phyloP scores from a whole-genome alignment of 352 stramenopile species.

The Phytophthora litchii region DNA sequence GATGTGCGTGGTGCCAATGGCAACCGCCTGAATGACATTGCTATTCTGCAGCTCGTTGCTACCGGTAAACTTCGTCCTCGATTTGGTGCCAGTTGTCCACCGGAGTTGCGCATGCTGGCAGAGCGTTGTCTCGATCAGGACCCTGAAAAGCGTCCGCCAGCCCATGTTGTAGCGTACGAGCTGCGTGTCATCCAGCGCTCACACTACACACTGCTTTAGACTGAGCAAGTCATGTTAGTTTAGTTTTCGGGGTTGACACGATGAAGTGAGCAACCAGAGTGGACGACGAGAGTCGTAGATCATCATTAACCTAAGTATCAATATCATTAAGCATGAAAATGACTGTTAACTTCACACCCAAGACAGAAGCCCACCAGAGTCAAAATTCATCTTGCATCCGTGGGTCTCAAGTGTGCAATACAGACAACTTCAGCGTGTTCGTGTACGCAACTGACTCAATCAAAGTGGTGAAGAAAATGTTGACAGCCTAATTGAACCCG shows the following conservation, averaged over 20 bases:
- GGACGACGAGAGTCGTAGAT: slow-evolving; percentile 10
- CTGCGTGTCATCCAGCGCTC: slow-evolving; percentile 41
- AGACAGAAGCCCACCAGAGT: too few relatives aligned
- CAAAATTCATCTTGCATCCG: too few relatives aligned
- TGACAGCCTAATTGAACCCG: slow-evolving; percentile 22
- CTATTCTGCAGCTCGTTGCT: slow-evolving; percentile 51
- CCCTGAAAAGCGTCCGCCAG: slow-evolving; percentile 41
- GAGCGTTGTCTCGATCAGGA: slow-evolving; percentile 41
- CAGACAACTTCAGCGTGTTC: too few relatives aligned
- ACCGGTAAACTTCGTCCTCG: slow-evolving; percentile 35
- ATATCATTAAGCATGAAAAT: slow-evolving; percentile 12
- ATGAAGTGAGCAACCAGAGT: not conserved
- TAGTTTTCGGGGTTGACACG: not conserved
- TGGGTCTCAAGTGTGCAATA: too few relatives aligned
- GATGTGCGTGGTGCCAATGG: slow-evolving; percentile 41
- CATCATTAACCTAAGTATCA: slow-evolving; percentile 23
- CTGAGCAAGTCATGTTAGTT: too few relatives aligned
- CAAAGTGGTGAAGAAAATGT: too few relatives aligned
- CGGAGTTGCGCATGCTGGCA: slow-evolving; percentile 39
- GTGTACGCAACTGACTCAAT: too few relatives aligned
- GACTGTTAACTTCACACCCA: too few relatives aligned
- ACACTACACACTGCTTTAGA: slow-evolving; percentile 35
- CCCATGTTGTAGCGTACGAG: slow-evolving; percentile 48
- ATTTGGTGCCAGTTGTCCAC: slow-evolving; percentile 45
- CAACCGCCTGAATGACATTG: slow-evolving; percentile 44